Conservation (phyloP, 345 rosid genomes). For the Punica granatum region DNA sequence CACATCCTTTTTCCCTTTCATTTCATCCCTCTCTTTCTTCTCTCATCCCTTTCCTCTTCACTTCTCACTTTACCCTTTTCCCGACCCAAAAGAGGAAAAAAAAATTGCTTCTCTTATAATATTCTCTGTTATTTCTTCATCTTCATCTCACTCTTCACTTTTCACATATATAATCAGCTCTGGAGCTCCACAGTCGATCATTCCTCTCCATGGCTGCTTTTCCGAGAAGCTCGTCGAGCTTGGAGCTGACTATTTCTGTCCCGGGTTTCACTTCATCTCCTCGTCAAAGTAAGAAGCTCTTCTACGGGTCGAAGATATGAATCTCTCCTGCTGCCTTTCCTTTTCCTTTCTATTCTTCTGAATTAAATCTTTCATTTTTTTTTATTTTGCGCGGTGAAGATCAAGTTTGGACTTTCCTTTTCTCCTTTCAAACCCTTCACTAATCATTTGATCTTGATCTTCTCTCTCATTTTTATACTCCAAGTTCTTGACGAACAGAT, state of each 20-base stretch:
- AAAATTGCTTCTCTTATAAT: background rate
- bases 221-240: slow-evolving; percentile 48
- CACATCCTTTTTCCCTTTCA: slow-evolving; percentile 18
- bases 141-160: slow-evolving; percentile 16
- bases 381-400: background rate
- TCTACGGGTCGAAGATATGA: background rate
- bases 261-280: slow-evolving; percentile 69
- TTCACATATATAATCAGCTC: slow-evolving; percentile 16
- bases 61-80: slow-evolving; percentile 18
- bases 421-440: background rate
- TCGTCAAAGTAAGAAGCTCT: slow-evolving; percentile 16
- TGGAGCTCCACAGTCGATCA: background rate
- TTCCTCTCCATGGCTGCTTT: slow-evolving; percentile 38
- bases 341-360: background rate
- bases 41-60: background rate
- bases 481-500: background rate
- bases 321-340: background rate
- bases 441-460: background rate
- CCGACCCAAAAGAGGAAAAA: slow-evolving; percentile 2
- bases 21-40: slow-evolving; percentile 12
- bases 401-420: background rate
- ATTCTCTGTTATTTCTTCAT: background rate
- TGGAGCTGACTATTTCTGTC: slow-evolving; percentile 79
- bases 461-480: background rate
- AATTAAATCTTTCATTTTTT: background rate